phyloP scores from a whole-genome alignment of 176 grass and related monocot genomes.

The Secale cereale region DNA sequence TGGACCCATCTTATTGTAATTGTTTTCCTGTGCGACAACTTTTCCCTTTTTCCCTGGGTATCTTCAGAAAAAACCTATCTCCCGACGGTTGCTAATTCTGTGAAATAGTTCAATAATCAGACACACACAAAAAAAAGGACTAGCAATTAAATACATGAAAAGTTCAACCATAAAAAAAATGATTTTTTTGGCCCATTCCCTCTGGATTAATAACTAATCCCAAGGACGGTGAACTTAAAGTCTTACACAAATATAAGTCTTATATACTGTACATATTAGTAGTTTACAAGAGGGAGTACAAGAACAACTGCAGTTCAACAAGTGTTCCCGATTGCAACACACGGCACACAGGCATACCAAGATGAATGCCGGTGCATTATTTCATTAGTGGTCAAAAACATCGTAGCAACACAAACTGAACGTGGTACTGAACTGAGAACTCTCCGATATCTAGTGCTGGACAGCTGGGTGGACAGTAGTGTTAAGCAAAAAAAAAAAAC shows the following conservation, averaged over 20 bases:
- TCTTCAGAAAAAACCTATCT: not conserved
- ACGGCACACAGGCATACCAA: not conserved
- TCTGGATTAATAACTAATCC: not conserved
- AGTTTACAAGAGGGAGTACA: too few relatives aligned
- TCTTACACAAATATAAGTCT: too few relatives aligned
- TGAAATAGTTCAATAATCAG: constrained; percentile 4
- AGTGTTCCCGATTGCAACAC: not conserved
- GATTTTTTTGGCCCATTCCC: not conserved
- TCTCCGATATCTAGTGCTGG: not conserved
- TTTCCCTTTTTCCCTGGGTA: not conserved
- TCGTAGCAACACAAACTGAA: not conserved
- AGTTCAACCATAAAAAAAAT: too few relatives aligned
- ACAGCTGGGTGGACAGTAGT: not conserved
- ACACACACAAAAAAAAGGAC: not conserved
- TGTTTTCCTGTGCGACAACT: not conserved
- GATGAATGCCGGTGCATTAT: not conserved
- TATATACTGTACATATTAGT: too few relatives aligned
- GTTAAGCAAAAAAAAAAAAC: not conserved
- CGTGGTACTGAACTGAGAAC: not conserved
- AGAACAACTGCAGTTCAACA: not conserved
- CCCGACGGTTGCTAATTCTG: constrained; percentile 1
- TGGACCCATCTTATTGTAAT: not conserved
- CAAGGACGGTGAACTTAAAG: not conserved
- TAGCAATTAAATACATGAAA: not conserved
- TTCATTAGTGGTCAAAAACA: not conserved